A percentile compares a stretch with the other conserved stretches of the same genome.
Evolutionary conservation across 2,329 filamentous ascomycete genomes (phyloP).

Genomic region (Sporothrix dimorphospora): DNA sequence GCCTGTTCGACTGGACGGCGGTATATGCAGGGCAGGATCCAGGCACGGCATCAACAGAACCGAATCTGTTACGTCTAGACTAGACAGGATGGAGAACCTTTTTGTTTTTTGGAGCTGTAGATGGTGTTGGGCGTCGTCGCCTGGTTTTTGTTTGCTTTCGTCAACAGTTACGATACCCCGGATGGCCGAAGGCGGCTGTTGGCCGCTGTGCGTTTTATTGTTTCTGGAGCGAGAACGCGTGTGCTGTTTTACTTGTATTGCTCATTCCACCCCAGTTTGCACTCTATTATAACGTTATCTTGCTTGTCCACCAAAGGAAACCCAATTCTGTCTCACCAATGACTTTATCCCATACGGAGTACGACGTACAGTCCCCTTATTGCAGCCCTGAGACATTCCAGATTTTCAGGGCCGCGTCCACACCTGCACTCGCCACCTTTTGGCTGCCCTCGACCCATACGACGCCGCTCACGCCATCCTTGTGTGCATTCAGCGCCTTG

Average conservation of each 20-base stretch:
- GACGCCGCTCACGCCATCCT: slow-evolving; percentile 90
- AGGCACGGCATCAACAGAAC: background rate
- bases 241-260: background rate
- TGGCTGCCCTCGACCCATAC: slow-evolving; percentile 68
- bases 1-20: slow-evolving; percentile 42
- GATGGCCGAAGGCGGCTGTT: background rate
- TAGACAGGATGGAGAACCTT: background rate
- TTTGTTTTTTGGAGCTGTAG: background rate
- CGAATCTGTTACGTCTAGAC: slow-evolving; percentile 27
- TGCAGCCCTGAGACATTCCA: slow-evolving; percentile 70
- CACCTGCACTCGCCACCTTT: slow-evolving; percentile 78
- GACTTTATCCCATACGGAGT: background rate
- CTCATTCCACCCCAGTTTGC: background rate
- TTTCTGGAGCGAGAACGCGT: background rate
- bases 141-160: background rate
- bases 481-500: slow-evolving; percentile 86
- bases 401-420: slow-evolving; percentile 87
- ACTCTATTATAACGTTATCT: slow-evolving; percentile 14
- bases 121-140: slow-evolving; percentile 1
- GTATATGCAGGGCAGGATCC: slow-evolving; percentile 20
- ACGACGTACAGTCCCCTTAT: slow-evolving; percentile 37
- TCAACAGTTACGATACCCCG: slow-evolving; percentile 16
- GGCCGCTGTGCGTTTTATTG: background rate
- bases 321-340: background rate
- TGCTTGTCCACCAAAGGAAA: background rate